Evolutionary conservation across 2,329 filamentous ascomycete species (phyloP).

Genomic region (Elsinoe perseae): DNA sequence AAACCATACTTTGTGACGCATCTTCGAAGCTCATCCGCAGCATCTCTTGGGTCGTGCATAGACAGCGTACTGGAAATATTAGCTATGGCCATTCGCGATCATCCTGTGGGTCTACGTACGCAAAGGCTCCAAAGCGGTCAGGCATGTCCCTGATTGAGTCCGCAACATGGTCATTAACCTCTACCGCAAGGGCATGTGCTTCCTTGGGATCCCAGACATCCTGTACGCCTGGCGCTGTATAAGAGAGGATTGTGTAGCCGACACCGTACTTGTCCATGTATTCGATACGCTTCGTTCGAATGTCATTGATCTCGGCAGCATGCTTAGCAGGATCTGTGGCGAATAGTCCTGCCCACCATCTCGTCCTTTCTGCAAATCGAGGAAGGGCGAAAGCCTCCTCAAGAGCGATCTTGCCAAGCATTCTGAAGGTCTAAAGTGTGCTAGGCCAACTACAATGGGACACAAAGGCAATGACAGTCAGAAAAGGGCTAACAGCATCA

Average conservation of each 20-base stretch:
- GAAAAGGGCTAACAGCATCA: neutral
- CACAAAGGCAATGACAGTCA: neutral
- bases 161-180: constrained; percentile 43
- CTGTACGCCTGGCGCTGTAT: constrained; percentile 43
- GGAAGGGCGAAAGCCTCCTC: constrained; percentile 57
- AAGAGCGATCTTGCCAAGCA: constrained; percentile 55
- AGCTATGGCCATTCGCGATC: neutral
- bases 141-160: constrained; percentile 36
- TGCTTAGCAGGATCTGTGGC: constrained; percentile 53
- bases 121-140: constrained; percentile 40
- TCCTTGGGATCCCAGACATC: constrained; percentile 40
- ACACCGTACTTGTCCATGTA: constrained; percentile 40
- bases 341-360: constrained; percentile 56
- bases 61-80: constrained; percentile 24
- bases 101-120: constrained; percentile 24
- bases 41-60: constrained; percentile 46
- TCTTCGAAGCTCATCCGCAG: constrained; percentile 44
- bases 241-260: constrained; percentile 42
- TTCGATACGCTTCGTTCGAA: constrained; percentile 37
- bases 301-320: constrained; percentile 46
- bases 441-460: neutral
- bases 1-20: constrained; percentile 45
- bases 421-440: constrained; percentile 24
- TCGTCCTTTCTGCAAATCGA: constrained; percentile 50
- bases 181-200: constrained; percentile 37